Base-by-base conservation (phyloP, 179 eudicot species). In the Spinacia oleracea region DNA sequence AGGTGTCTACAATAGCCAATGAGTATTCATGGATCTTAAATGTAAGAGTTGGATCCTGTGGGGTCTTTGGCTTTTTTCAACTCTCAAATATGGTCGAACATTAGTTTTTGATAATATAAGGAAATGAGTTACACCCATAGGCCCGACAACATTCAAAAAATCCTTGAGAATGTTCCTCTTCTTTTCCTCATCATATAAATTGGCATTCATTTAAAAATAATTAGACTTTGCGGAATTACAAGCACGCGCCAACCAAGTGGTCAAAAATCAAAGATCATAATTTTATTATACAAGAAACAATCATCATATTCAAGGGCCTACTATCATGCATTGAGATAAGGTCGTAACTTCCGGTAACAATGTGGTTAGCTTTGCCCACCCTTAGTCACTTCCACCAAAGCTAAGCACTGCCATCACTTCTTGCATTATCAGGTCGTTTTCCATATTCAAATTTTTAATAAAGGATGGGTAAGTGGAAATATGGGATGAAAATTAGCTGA, bases 61-160 rank as follows among this genome's bases (percentile, higher is more conserved):
- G 97, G 18, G 95, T 93, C 84, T 89, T 88, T 45, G 95, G n/a
- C n/a, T n/a, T n/a, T n/a, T n/a, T n/a, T n/a, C 97, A 80, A 93
- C 93, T 80, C 97, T 93, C 86, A 95, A 79, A 78, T 83, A 89
- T 21, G 98, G 97, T 40, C 91, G 85, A 71, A 79, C 40, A 55
- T 81, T 84, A 72, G 93, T 89, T 88, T 93, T 95, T 45, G 98
- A 95, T 82, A 95, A 78, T 48, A 93, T 95, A 50, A 95, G 92
- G 78, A 95, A 93, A 83, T 95, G 97, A 27, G 97, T 91, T 63
- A 93, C 98, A 6, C 97, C 98, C 98, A 95, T 91, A 18, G 98
- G 97, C 70, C 98, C 97, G 9, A 94, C 93, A 85, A 95, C 90
- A 74, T 93, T 95, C 85, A 95, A 81, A 83, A 95, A 95, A 80